Percentiles rank a stretch among this genome's conserved stretches.
phyloP scores from a whole-genome alignment of 2,329 filamentous ascomycete species.

The Cercospora berteroae region DNA sequence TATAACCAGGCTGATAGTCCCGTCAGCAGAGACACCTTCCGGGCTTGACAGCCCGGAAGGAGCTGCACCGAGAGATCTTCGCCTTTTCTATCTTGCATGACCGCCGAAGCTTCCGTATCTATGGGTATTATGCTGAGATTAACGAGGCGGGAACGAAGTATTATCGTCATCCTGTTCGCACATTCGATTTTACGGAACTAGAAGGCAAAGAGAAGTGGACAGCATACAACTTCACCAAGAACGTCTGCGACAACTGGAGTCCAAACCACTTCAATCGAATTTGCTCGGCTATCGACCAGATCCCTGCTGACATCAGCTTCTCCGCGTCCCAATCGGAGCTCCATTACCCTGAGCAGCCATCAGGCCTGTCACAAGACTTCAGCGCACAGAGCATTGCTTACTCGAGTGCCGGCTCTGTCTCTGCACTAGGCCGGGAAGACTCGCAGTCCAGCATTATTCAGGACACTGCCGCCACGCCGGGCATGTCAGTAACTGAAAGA shows the following conservation, averaged over 20 bases:
- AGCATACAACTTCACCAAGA: slow-evolving; percentile 1
- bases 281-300: slow-evolving; percentile 23
- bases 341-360: neutral
- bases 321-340: slow-evolving; percentile 15
- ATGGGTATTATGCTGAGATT: slow-evolving; percentile 20
- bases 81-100: too few species aligned
- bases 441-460: slow-evolving; percentile 1
- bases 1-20: neutral
- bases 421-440: neutral
- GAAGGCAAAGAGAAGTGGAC: slow-evolving; percentile 22
- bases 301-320: slow-evolving; percentile 20
- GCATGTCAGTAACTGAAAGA: slow-evolving; percentile 9
- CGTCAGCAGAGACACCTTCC: neutral
- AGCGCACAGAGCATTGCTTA: slow-evolving; percentile 15
- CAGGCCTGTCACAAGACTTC: slow-evolving; percentile 17
- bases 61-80: slow-evolving; percentile 20
- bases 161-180: slow-evolving; percentile 22
- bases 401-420: slow-evolving; percentile 7
- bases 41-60: neutral
- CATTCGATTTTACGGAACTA: slow-evolving; percentile 18
- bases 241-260: slow-evolving; percentile 24
- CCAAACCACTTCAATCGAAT: slow-evolving; percentile 22
- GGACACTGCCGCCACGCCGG: slow-evolving; percentile 5
- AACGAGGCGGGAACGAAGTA: slow-evolving; percentile 19
- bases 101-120: slow-evolving; percentile 11